These are phyloP conservation scores for Pyronema domesticum DNA, from an alignment of 495 filamentous ascomycete genomes.

Conservation along the genomic window DNA sequence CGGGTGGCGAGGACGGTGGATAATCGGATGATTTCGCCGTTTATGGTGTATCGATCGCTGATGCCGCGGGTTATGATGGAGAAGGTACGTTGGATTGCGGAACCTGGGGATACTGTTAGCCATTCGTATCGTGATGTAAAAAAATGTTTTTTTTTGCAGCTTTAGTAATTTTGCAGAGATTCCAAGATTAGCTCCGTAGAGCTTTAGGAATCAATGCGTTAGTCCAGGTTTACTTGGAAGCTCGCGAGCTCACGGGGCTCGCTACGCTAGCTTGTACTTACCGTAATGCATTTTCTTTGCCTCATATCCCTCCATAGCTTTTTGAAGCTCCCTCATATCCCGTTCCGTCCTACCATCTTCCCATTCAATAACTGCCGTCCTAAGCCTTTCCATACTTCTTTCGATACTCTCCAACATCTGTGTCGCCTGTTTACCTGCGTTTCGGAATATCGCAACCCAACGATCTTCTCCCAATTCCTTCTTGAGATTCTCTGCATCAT, in stretches of 20 bases:
- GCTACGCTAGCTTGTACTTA: no score
- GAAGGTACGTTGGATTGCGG: conserved; percentile 80
- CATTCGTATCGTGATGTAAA: conserved; percentile 13
- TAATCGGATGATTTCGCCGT: conserved; percentile 76
- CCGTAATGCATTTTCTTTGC: conserved; percentile 85
- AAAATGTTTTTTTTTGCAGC: background rate
- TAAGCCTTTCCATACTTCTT: conserved; percentile 62
- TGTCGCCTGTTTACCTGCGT: conserved; percentile 77
- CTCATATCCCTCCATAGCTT: conserved; percentile 83
- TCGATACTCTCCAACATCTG: conserved; percentile 91
- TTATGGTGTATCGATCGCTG: conserved; percentile 76
- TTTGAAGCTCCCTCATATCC: conserved; percentile 46
- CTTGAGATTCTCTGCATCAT: conserved; percentile 68
- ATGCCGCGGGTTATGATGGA: conserved; percentile 85
- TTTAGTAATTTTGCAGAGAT: no score
- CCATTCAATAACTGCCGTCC: conserved; percentile 38
- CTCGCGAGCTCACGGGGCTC: no score
- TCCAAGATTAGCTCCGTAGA: no score
- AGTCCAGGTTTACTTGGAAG: no score
- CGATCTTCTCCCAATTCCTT: conserved; percentile 85
- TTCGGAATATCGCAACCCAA: conserved; percentile 87
- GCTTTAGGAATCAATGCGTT: no score
- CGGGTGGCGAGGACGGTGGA: conserved; percentile 64
- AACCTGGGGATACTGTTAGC: conserved; percentile 28
- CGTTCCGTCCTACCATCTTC: conserved; percentile 37